Evolutionary conservation across 495 filamentous ascomycete genomes (phyloP).

Genomic region (Neurospora sp.): DNA sequence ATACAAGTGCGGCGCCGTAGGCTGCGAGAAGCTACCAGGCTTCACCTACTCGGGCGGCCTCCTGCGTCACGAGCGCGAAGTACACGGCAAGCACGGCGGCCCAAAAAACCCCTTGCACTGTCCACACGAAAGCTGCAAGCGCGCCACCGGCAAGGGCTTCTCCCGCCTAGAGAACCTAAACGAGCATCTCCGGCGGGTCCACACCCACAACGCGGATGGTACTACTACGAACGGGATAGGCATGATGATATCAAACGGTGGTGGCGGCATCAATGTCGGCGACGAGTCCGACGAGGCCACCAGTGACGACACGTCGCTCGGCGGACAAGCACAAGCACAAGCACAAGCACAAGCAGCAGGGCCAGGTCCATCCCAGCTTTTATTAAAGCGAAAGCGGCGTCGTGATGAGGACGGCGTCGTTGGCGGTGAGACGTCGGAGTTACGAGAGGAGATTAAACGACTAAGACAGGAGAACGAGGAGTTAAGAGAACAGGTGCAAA

Average conservation of each 20-base stretch:
- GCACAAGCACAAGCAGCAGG: slow-evolving; percentile 12
- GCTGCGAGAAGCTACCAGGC: slow-evolving; percentile 80
- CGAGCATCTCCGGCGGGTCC: slow-evolving; percentile 77
- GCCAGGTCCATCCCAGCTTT: background rate
- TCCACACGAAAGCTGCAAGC: slow-evolving; percentile 69
- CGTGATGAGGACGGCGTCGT: slow-evolving; percentile 7
- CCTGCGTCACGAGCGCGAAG: slow-evolving; percentile 79
- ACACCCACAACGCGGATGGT: slow-evolving; percentile 32
- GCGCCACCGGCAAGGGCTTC: slow-evolving; percentile 68
- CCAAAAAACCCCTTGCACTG: slow-evolving; percentile 72
- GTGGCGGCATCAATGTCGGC: background rate
- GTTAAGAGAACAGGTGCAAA: slow-evolving; percentile 23
- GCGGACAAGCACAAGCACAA: slow-evolving; percentile 6
- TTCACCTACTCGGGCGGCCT: slow-evolving; percentile 92
- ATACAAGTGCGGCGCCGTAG: slow-evolving; percentile 66
- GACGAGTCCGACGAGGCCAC: slow-evolving; percentile 23
- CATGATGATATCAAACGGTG: background rate
- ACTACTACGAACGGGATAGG: slow-evolving; percentile 4
- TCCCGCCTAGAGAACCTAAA: slow-evolving; percentile 78
- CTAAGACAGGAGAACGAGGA: slow-evolving; percentile 28
- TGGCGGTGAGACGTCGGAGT: slow-evolving; percentile 9
- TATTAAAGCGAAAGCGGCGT: background rate
- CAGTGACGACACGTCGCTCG: slow-evolving; percentile 13
- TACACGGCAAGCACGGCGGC: slow-evolving; percentile 77
- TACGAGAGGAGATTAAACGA: slow-evolving; percentile 31